Percentiles rank a stretch among this genome's conserved stretches.
These are phyloP conservation scores for Globisporangium barbulae DNA, from an alignment of 352 stramenopile genomes.

Conservation along the genomic window DNA sequence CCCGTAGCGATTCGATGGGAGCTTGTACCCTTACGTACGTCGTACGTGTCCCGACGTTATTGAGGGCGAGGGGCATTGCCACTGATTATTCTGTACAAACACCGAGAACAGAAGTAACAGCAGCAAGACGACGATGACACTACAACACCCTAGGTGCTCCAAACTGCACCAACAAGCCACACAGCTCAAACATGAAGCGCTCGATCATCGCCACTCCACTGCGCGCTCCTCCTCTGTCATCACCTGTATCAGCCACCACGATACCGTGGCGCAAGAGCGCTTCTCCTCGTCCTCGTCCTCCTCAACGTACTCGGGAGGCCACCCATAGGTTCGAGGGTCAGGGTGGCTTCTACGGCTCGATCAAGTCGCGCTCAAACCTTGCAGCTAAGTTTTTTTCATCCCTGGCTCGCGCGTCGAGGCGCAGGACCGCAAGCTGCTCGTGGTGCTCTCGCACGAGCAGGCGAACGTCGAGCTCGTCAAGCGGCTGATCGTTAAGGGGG, in stretches of 20 bases:
- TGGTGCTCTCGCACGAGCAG: constrained; percentile 38
- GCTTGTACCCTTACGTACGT: too few relatives aligned
- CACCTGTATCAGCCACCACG: background rate
- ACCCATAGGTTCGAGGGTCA: constrained; percentile 79
- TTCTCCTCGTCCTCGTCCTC: background rate
- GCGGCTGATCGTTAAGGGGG: constrained; percentile 71
- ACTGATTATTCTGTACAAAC: too few relatives aligned
- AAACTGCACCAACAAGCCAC: background rate
- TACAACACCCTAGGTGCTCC: too few relatives aligned
- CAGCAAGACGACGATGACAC: too few relatives aligned
- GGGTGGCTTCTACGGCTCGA: constrained; percentile 88
- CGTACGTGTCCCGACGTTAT: too few relatives aligned
- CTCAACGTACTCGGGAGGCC: constrained; percentile 87
- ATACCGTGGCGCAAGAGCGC: background rate
- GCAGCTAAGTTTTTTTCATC: constrained; percentile 43
- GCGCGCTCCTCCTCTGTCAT: background rate
- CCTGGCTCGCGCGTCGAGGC: constrained; percentile 64
- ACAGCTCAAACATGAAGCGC: background rate
- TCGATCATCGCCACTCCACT: background rate
- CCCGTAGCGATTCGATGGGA: too few relatives aligned
- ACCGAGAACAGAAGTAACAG: too few relatives aligned
- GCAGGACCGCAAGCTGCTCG: constrained; percentile 51
- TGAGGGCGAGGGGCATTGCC: too few relatives aligned
- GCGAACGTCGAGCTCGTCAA: constrained; percentile 45
- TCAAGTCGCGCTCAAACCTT: constrained; percentile 74